Percentiles rank a stretch among this genome's conserved stretches.
These are phyloP conservation scores for Polygonum aviculare DNA, from an alignment of 148 eudicot species.

Conservation along the genomic window DNA sequence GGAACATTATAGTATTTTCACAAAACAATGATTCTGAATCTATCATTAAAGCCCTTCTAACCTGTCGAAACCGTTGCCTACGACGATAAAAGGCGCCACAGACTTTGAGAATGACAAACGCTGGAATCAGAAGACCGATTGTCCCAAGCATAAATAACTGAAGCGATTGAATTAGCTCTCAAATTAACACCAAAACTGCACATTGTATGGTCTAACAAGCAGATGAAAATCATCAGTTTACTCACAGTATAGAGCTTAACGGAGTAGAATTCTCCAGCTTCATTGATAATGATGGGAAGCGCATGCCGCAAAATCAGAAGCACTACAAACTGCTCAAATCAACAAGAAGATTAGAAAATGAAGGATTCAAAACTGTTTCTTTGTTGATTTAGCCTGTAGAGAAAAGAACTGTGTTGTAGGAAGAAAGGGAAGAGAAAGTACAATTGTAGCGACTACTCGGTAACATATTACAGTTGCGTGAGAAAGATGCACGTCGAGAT, in stretches of 20 bases:
- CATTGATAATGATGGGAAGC: slow-evolving; percentile 43
- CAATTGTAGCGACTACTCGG: slow-evolving; percentile 54
- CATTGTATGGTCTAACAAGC: neutral
- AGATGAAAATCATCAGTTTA: neutral
- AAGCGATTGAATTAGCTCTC: neutral
- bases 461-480: slow-evolving; percentile 51
- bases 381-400: neutral
- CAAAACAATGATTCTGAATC: neutral
- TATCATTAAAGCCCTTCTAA: slow-evolving; percentile 9
- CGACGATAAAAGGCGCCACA: slow-evolving; percentile 36
- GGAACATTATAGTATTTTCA: neutral
- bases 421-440: slow-evolving; percentile 21
- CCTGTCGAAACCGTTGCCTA: slow-evolving; percentile 42
- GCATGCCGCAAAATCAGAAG: slow-evolving; percentile 66
- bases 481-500: slow-evolving; percentile 39
- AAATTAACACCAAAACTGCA: neutral
- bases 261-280: slow-evolving; percentile 42
- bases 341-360: slow-evolving; percentile 10
- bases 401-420: neutral
- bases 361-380: neutral
- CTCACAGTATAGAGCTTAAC: slow-evolving; percentile 43
- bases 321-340: slow-evolving; percentile 36
- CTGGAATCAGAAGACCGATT: slow-evolving; percentile 50
- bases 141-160: slow-evolving; percentile 57
- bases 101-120: slow-evolving; percentile 43